A percentile compares a stretch with the other conserved stretches of the same genome.
These are phyloP conservation scores for Macrotyloma uniflorum DNA, from an alignment of 306 rosid genomes.

Conservation along the genomic window DNA sequence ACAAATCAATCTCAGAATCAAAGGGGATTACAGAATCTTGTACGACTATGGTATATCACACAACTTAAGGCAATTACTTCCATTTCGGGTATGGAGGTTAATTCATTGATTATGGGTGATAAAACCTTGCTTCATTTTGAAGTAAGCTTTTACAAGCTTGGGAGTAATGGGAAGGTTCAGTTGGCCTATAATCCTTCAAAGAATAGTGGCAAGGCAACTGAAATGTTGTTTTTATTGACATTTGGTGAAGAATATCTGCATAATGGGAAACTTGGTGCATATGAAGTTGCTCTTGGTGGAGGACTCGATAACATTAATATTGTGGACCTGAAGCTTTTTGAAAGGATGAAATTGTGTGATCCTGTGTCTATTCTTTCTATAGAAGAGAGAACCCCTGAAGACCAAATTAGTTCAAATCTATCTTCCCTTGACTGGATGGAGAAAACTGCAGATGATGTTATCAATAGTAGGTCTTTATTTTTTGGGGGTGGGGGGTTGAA, in stretches of 20 bases:
- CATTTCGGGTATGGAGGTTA: conserved; percentile 59
- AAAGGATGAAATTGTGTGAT: conserved; percentile 58
- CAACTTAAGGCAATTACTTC: conserved; percentile 72
- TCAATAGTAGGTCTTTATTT: conserved; percentile 68
- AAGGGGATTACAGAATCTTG: conserved; percentile 66
- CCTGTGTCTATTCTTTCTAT: conserved; percentile 62
- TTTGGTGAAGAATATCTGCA: conserved; percentile 55
- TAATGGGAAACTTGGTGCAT: conserved; percentile 53
- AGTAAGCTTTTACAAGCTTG: conserved; percentile 51
- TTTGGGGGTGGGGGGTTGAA: neutral
- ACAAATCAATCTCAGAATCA: conserved; percentile 47
- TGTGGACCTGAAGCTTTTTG: conserved; percentile 53
- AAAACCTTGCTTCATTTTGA: conserved; percentile 79
- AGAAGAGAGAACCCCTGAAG: conserved; percentile 56
- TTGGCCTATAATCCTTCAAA: conserved; percentile 48
- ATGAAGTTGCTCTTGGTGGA: conserved; percentile 64
- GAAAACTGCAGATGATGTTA: conserved; percentile 68
- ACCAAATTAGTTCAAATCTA: conserved; percentile 54
- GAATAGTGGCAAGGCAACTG: conserved; percentile 49
- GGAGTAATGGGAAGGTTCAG: conserved; percentile 47
- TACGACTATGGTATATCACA: conserved; percentile 69
- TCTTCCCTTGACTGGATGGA: conserved; percentile 82
- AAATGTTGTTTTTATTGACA: conserved; percentile 62
- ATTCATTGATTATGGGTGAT: conserved; percentile 61
- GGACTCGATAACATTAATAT: conserved; percentile 40